Conservation (phyloP, 805 yeast genomes). For the Candida manassasensis region DNA sequence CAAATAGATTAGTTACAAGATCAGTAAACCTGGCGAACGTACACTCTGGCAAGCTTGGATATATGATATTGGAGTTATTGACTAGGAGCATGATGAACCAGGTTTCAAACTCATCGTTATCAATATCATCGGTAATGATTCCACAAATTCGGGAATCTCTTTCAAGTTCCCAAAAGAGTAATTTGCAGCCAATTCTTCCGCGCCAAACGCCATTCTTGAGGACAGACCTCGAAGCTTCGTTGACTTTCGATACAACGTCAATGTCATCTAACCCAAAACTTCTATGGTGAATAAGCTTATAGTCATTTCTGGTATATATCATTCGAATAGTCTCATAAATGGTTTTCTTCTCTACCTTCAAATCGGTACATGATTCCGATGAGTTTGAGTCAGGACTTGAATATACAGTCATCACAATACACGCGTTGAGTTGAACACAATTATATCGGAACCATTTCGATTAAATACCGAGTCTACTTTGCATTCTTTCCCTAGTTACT, state of each 20-base stretch:
- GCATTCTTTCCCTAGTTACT: no score
- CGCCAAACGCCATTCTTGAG: conserved; percentile 1
- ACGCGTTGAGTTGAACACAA: no score
- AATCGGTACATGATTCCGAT: background rate
- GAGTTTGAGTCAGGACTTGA: background rate
- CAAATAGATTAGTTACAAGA: conserved; percentile 39
- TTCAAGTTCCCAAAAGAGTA: conserved; percentile 18
- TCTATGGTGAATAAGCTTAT: conserved; percentile 12
- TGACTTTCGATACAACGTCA: background rate
- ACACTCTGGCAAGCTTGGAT: conserved; percentile 7
- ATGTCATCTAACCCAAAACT: conserved; percentile 2
- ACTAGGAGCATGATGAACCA: conserved; percentile 31
- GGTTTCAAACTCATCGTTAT: conserved; percentile 20
- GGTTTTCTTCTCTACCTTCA: conserved; percentile 12
- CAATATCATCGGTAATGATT: conserved; percentile 23
- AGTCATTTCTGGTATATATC: conserved; percentile 22
- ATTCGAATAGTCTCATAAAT: conserved; percentile 23
- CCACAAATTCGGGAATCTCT: conserved; percentile 19
- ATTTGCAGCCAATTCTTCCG: conserved; percentile 1
- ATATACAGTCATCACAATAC: conserved; percentile 5
- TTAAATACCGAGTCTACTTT: no score
- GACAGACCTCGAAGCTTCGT: conserved; percentile 2
- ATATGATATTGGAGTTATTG: conserved; percentile 16
- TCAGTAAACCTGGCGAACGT: conserved; percentile 7
- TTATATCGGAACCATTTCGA: no score